Percentiles rank a stretch among this genome's conserved stretches.
phyloP scores from a whole-genome alignment of 495 filamentous ascomycete species.

The Penicillium parvum region DNA sequence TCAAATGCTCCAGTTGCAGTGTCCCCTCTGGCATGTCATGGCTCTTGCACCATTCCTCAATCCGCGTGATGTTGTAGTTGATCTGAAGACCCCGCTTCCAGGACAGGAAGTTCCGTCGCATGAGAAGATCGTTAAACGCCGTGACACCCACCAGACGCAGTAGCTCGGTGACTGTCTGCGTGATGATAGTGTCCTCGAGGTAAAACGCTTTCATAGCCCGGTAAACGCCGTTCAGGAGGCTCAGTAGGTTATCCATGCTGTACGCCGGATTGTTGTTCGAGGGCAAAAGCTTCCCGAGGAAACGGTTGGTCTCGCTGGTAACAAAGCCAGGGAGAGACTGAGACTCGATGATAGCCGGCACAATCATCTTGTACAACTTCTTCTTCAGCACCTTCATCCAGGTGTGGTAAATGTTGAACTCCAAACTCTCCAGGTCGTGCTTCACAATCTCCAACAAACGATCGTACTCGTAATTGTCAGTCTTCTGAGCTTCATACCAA shows the following conservation, averaged over 20 bases:
- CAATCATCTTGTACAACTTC: constrained; percentile 98
- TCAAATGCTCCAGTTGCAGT: constrained; percentile 95
- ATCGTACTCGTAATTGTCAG: constrained; percentile 98
- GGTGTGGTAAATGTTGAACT: constrained; percentile 99
- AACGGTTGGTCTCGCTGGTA: constrained; percentile 95
- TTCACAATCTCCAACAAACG: constrained; percentile 97
- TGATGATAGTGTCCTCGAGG: constrained; percentile 92
- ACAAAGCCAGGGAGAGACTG: constrained; percentile 98
- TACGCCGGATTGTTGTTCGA: constrained; percentile 83
- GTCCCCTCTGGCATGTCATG: constrained; percentile 99
- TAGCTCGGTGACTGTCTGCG: constrained; percentile 90
- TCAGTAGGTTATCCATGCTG: constrained; percentile 98
- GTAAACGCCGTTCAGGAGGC: constrained; percentile 93
- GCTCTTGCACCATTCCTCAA: constrained; percentile 99
- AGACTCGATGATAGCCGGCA: constrained; percentile 97
- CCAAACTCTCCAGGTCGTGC: constrained; percentile 94
- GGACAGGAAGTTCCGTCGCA: constrained; percentile 96
- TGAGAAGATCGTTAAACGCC: constrained; percentile 96
- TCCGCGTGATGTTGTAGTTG: constrained; percentile 99
- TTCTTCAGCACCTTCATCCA: constrained; percentile 99
- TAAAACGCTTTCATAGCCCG: constrained; percentile 98
- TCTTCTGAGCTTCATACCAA: constrained; percentile 99
- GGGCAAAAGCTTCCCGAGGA: constrained; percentile 93
- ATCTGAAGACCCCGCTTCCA: constrained; percentile 99
- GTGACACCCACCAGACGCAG: constrained; percentile 93